phyloP scores from a whole-genome alignment of 164 flowering plant genomes.

The Malania oleifera region DNA sequence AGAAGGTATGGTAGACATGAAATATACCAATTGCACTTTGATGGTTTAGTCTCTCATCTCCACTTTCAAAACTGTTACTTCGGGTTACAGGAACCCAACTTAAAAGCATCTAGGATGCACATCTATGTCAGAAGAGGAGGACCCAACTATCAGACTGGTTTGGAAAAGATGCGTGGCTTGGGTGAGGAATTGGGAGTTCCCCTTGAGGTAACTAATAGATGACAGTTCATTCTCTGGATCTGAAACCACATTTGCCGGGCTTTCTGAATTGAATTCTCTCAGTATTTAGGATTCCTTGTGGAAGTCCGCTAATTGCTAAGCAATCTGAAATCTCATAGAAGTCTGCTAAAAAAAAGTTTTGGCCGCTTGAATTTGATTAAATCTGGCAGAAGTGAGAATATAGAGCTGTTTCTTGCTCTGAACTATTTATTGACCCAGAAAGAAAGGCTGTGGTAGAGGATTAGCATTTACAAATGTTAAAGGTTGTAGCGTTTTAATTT shows the following conservation, averaged over 20 bases:
- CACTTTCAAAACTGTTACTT: not conserved
- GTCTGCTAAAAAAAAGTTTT: too few species aligned
- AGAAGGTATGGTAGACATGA: constrained; percentile 34
- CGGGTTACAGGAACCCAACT: constrained; percentile 55
- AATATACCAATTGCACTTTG: not conserved
- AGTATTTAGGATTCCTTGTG: too few species aligned
- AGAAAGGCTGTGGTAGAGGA: too few species aligned
- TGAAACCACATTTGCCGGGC: not conserved
- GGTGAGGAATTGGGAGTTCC: constrained; percentile 85
- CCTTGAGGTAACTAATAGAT: constrained; percentile 65
- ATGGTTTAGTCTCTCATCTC: not conserved
- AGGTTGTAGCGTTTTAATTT: too few species aligned
- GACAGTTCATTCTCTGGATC: not conserved
- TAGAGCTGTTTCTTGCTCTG: too few species aligned
- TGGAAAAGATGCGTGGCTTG: constrained; percentile 79
- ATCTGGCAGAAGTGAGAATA: too few species aligned
- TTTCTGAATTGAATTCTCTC: too few species aligned
- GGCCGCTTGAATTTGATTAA: too few species aligned
- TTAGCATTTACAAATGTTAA: too few species aligned
- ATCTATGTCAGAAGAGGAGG: constrained; percentile 93
- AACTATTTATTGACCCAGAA: too few species aligned
- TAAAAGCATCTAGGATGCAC: constrained; percentile 88
- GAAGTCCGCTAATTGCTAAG: too few species aligned
- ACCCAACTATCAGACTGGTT: constrained; percentile 86
- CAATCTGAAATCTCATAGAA: too few species aligned